phyloP scores from a whole-genome alignment of 108 stramenopile genomes.

The Mediolabrus comicus region DNA sequence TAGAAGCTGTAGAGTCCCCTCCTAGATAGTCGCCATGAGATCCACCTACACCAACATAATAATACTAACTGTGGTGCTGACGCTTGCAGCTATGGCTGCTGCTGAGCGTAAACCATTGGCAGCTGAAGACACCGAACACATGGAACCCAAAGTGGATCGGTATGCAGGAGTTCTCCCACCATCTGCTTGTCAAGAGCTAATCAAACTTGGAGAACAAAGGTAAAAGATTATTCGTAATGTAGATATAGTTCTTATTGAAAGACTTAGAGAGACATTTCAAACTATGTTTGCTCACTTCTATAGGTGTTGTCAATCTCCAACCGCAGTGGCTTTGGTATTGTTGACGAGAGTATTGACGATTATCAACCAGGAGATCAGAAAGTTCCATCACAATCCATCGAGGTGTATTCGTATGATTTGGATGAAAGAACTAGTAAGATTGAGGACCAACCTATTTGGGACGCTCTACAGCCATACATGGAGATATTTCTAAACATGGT shows the following conservation, averaged over 20 bases:
- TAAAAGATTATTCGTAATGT: no score
- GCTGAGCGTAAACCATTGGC: neutral
- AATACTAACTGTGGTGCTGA: neutral
- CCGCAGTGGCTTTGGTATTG: slow-evolving; percentile 8
- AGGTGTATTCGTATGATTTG: neutral
- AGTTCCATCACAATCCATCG: slow-evolving; percentile 7
- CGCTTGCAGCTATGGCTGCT: neutral
- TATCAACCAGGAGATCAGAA: neutral
- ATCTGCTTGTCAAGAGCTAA: slow-evolving; percentile 11
- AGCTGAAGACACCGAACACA: neutral
- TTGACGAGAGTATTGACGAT: slow-evolving; percentile 13
- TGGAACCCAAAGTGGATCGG: neutral
- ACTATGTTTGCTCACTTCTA: no score
- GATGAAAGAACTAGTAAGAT: neutral
- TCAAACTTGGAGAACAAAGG: slow-evolving; percentile 3
- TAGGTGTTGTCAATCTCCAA: no score
- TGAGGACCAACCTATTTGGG: slow-evolving; percentile 6
- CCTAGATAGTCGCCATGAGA: no score
- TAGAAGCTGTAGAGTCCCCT: no score
- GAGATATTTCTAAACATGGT: neutral
- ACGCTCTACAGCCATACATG: slow-evolving; percentile 2
- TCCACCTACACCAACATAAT: neutral
- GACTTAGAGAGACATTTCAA: no score
- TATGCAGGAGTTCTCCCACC: slow-evolving; percentile 5
- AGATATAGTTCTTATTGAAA: no score